A percentile compares a stretch with the other conserved stretches of the same genome.
phyloP scores from a whole-genome alignment of 2,329 filamentous ascomycete species.

The Colletotrichum camelliae region DNA sequence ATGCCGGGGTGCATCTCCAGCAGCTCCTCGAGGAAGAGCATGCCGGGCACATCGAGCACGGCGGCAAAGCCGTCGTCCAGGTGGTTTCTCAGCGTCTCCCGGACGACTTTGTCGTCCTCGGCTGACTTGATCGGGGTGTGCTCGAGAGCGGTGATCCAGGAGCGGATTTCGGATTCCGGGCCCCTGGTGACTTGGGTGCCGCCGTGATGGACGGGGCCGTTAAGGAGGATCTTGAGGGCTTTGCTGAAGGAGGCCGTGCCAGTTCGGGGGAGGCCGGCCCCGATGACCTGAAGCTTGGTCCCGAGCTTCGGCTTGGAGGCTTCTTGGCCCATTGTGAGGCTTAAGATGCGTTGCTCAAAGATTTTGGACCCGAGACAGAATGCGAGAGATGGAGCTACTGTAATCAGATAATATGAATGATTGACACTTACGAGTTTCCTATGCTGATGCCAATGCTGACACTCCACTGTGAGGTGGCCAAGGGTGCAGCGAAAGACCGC shows the following conservation, averaged over 20 bases:
- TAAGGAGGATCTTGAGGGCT: constrained; percentile 29
- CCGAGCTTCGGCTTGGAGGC: constrained; percentile 25
- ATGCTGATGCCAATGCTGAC: not conserved
- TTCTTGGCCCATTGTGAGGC: constrained; percentile 26
- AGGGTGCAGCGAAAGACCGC: not conserved
- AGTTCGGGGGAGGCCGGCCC: constrained; percentile 29
- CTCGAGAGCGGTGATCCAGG: constrained; percentile 17
- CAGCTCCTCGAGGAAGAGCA: constrained; percentile 3
- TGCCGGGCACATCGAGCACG: not conserved
- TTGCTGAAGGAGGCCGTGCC: constrained; percentile 28
- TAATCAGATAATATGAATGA: not conserved
- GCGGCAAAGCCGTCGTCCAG: not conserved
- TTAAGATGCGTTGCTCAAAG: not conserved
- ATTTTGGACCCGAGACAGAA: not conserved
- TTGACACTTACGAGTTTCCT: not conserved
- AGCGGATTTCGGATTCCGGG: constrained; percentile 19
- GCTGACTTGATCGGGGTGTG: not conserved
- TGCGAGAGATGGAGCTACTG: not conserved
- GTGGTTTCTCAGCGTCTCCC: not conserved
- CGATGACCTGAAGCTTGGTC: constrained; percentile 27
- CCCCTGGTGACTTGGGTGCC: constrained; percentile 26
- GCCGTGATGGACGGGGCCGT: constrained; percentile 27
- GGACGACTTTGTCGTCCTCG: not conserved
- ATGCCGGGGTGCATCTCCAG: constrained; percentile 24
- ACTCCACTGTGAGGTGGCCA: not conserved